These are phyloP conservation scores for Barbarea vulgaris DNA, from an alignment of 345 rosid genomes.

Conservation along the genomic window DNA sequence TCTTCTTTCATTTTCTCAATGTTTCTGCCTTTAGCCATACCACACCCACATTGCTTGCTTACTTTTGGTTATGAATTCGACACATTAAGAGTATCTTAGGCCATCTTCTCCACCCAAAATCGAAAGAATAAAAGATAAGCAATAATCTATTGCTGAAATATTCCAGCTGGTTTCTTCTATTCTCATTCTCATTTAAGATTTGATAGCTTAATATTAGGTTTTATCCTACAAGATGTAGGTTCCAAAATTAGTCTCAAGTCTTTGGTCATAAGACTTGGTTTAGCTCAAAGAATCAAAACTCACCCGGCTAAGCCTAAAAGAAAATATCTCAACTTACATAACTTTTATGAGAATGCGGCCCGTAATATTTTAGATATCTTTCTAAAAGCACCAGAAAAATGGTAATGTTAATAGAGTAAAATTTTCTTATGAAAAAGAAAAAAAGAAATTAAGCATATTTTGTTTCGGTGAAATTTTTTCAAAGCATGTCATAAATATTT, in stretches of 20 bases:
- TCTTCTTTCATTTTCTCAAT: constrained; percentile 41
- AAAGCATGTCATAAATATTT: background rate
- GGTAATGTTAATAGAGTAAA: background rate
- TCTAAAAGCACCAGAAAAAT: background rate
- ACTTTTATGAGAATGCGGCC: background rate
- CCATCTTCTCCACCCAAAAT: constrained; percentile 28
- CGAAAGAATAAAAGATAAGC: constrained; percentile 2
- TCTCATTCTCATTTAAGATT: background rate
- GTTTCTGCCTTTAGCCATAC: constrained; percentile 37
- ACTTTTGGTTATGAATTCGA: constrained; percentile 36
- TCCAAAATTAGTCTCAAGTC: background rate
- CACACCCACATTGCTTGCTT: constrained; percentile 38
- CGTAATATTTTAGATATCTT: background rate
- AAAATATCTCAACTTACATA: background rate
- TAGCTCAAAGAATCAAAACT: background rate
- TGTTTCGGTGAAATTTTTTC: background rate
- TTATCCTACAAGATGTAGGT: background rate
- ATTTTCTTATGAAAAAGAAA: too few species aligned
- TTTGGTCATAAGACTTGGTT: background rate
- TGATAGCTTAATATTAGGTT: background rate
- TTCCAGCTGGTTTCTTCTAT: constrained; percentile 33
- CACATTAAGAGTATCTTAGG: constrained; percentile 28
- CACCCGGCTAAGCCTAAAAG: background rate
- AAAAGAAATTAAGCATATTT: background rate
- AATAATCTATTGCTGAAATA: constrained; percentile 2